Evolutionary conservation across 2,329 filamentous ascomycete genomes (phyloP).

Genomic region (Fusarium transvaalense): DNA sequence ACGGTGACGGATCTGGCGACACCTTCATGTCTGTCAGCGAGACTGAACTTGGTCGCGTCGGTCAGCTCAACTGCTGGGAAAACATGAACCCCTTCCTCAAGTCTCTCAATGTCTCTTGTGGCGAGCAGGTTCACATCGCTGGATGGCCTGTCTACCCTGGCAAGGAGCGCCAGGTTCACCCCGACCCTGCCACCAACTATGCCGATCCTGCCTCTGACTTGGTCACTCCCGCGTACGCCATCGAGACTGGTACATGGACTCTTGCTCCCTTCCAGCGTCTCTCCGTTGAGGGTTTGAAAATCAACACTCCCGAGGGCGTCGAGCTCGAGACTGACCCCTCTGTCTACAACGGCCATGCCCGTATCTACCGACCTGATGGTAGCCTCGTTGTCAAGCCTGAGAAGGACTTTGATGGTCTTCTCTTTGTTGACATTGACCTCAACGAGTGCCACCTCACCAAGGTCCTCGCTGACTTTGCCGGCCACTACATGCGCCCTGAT

Average conservation of each 20-base stretch:
- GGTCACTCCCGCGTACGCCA: slow-evolving; percentile 46
- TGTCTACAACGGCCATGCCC: slow-evolving; percentile 44
- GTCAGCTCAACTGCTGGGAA: slow-evolving; percentile 69
- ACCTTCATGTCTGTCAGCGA: slow-evolving; percentile 63
- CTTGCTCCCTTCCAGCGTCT: slow-evolving; percentile 46
- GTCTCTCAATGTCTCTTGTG: slow-evolving; percentile 45
- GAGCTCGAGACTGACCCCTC: slow-evolving; percentile 45
- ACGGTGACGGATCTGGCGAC: slow-evolving; percentile 68
- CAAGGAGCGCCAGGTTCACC: slow-evolving; percentile 38
- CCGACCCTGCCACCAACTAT: slow-evolving; percentile 47
- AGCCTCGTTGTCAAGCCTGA: slow-evolving; percentile 44
- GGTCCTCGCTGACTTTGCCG: slow-evolving; percentile 52
- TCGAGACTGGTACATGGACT: slow-evolving; percentile 47
- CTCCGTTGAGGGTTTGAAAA: slow-evolving; percentile 43
- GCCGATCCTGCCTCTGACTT: slow-evolving; percentile 44
- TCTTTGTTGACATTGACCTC: slow-evolving; percentile 65
- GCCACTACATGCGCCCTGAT: slow-evolving; percentile 57
- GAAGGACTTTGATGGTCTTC: slow-evolving; percentile 58
- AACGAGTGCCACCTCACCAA: slow-evolving; percentile 48
- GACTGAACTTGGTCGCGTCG: slow-evolving; percentile 64
- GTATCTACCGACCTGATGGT: slow-evolving; percentile 46
- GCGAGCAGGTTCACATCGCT: slow-evolving; percentile 50
- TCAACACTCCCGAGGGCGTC: slow-evolving; percentile 46
- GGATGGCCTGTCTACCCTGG: slow-evolving; percentile 49
- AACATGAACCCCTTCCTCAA: slow-evolving; percentile 56